Evolutionary conservation across 2,329 filamentous ascomycete genomes (phyloP), one percentile per base, ranked within the genome.

Genomic region (Chaetomium strumarium): DNA sequence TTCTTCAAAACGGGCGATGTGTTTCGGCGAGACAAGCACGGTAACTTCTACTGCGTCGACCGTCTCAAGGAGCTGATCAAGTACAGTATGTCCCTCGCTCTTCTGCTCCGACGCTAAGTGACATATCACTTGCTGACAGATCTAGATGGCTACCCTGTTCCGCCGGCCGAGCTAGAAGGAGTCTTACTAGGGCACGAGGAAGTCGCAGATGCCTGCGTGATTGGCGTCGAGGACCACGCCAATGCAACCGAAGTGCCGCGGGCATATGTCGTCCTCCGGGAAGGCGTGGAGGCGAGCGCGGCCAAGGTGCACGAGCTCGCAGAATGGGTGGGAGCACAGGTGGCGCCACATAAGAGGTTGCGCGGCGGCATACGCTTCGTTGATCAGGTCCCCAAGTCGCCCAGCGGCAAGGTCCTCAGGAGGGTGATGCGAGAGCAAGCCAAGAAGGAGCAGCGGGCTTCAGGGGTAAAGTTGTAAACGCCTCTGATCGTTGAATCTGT

Each of bases 1-100:
- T 96, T 84, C 74, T 96, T 95, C 77, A 91, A 85, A 69, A 96
- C 91, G 0, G 91, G 91, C 2, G 91, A 96, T 63, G 83, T 96
- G 24, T 88, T 89, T 4, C 84, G 88, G 58, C 81, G 88, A 62
- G 88, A 95, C 64, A 72, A 78, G 42, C 77, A 87, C 46, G 87
- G 87, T 30, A 88, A 95, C 64, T 88, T 95, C 63, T 96, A 84
- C 73, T 92, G 96, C 66, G 95, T 91, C 1, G 91, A 96, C 65
- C 85, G 90, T 7, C 76, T 90, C 34, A 90, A 89, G 72, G 80
- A 83, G 66, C 63, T 84, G 51, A 83, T 84, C 64, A 79, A 79
- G 63, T 79, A 78, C 59, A 79, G 77, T 79, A 64, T 64, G 76
- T 67, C 17, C 2, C 14, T 33, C 10, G 6, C 14, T 8, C 5